phyloP scores from a whole-genome alignment of 768 basidiomycete species.

The Suillus alpinus region DNA sequence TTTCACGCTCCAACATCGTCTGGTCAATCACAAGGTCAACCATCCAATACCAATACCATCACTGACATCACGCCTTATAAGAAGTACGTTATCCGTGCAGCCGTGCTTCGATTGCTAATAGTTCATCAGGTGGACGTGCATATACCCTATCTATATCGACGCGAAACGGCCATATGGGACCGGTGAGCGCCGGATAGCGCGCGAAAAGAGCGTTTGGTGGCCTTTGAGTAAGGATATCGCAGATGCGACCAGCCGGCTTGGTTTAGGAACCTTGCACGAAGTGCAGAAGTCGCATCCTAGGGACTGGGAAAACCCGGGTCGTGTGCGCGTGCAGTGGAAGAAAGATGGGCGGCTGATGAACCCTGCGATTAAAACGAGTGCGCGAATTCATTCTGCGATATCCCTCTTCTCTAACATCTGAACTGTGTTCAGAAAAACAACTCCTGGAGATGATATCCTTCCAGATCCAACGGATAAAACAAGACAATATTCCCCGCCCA shows the following conservation, averaged over 20 bases:
- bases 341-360: constrained; percentile 70
- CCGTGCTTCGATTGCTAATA: constrained; percentile 7
- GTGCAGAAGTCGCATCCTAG: constrained; percentile 88
- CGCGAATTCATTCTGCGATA: constrained; percentile 25
- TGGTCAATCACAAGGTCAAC: constrained; percentile 20
- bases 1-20: constrained; percentile 17
- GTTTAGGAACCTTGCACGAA: constrained; percentile 82
- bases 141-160: constrained; percentile 97
- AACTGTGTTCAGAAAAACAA: constrained; percentile 60
- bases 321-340: constrained; percentile 92
- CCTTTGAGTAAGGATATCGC: constrained; percentile 92
- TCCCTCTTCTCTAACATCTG: neutral
- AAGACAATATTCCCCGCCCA: constrained; percentile 63
- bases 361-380: constrained; percentile 72
- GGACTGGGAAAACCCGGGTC: constrained; percentile 98
- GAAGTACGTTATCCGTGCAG: constrained; percentile 47
- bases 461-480: constrained; percentile 71
- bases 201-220: constrained; percentile 88
- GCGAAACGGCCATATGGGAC: constrained; percentile 86
- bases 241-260: constrained; percentile 73
- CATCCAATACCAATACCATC: constrained; percentile 40
- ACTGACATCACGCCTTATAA: constrained; percentile 84
- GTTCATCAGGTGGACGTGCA: constrained; percentile 78
- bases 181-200: constrained; percentile 78
- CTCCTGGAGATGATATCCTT: constrained; percentile 71